A percentile compares a stretch with the other conserved stretches of the same genome.
Conservation (phyloP, 192 early-diverging fungal genomes). For the Paraglomus occultum region DNA sequence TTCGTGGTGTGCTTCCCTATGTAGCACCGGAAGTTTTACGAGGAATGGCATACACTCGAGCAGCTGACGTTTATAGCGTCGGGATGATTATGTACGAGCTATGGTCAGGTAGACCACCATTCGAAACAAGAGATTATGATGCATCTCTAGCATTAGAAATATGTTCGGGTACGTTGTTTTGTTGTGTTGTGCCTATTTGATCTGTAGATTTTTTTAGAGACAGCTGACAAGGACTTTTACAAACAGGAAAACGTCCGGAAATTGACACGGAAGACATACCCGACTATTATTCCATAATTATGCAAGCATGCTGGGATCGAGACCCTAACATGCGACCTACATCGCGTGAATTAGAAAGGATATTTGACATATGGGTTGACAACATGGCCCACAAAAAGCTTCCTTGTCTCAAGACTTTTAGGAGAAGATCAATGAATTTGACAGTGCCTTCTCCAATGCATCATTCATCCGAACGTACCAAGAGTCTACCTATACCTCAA, state of each 20-base stretch:
- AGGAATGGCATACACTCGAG: neutral
- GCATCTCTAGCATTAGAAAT: neutral
- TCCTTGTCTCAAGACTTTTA: too few relatives aligned
- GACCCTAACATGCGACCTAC: neutral
- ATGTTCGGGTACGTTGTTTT: neutral
- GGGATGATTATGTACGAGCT: neutral
- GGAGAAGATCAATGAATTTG: too few relatives aligned
- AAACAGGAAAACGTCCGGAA: neutral
- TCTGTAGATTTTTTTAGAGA: too few relatives aligned
- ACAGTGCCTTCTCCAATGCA: too few relatives aligned
- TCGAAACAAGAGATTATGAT: neutral
- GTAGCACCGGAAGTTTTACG: constrained; percentile 6
- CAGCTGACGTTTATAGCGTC: neutral
- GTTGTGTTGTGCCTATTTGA: too few relatives aligned
- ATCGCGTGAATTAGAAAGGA: neutral
- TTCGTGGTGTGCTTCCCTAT: neutral
- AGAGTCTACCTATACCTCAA: too few relatives aligned
- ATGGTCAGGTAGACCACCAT: neutral
- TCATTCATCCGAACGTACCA: too few relatives aligned
- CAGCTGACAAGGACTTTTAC: too few relatives aligned
- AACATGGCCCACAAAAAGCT: too few relatives aligned
- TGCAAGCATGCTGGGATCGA: neutral
- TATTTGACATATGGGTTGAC: neutral
- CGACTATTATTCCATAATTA: neutral
- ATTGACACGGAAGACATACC: neutral